phyloP scores from a whole-genome alignment of 2,329 filamentous ascomycete species.

The Aspergillus viridinutans region DNA sequence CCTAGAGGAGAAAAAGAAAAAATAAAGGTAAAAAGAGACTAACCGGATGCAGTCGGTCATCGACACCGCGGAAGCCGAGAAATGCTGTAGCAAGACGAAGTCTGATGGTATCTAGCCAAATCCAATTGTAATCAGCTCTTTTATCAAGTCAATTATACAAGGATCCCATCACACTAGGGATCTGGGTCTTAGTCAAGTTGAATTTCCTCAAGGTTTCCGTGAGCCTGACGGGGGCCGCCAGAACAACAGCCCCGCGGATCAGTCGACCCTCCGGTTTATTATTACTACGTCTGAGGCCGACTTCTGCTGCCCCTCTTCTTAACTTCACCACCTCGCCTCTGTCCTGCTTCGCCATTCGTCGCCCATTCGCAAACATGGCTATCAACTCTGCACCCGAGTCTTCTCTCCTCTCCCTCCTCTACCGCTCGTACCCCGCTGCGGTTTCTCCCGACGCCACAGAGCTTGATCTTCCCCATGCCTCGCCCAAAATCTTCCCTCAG shows the following conservation, averaged over 20 bases:
- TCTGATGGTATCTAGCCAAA: neutral
- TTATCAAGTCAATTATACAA: conserved; percentile 1
- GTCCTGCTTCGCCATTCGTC: conserved; percentile 12
- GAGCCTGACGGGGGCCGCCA: conserved; percentile 16
- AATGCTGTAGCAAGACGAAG: neutral
- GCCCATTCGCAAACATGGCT: conserved; percentile 22
- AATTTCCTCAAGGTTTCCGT: conserved; percentile 10
- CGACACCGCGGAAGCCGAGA: neutral
- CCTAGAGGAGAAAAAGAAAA: neutral
- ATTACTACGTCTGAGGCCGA: conserved; percentile 4
- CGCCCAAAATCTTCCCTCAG: conserved; percentile 62
- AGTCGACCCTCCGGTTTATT: conserved; percentile 1
- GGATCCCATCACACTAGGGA: conserved; percentile 16
- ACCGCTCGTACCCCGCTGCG: conserved; percentile 40
- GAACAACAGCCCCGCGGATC: conserved; percentile 16
- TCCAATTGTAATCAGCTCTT: conserved; percentile 2
- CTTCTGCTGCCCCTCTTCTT: conserved; percentile 24
- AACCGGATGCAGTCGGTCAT: neutral
- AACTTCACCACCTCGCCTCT: conserved; percentile 11
- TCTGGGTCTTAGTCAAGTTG: conserved; percentile 15
- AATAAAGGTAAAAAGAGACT: neutral
- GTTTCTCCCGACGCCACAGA: conserved; percentile 40
- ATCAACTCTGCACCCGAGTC: conserved; percentile 34
- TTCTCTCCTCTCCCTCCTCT: conserved; percentile 43
- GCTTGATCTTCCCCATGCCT: conserved; percentile 43